phyloP scores from a whole-genome alignment of 164 flowering plant species.

The Piper longum region DNA sequence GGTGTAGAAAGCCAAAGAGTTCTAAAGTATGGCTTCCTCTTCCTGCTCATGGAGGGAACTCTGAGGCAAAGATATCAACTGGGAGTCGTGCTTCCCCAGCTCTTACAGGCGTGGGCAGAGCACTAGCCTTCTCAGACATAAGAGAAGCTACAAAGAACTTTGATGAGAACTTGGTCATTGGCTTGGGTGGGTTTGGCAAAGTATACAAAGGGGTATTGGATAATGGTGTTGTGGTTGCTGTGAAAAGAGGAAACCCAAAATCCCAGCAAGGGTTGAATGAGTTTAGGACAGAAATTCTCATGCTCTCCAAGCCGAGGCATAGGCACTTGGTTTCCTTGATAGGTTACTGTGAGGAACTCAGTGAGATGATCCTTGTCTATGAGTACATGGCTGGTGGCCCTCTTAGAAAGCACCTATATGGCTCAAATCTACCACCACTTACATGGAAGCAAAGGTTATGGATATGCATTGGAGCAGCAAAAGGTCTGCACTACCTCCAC shows the following conservation, averaged over 20 bases:
- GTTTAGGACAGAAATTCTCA: constrained; percentile 39
- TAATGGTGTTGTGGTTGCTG: constrained; percentile 30
- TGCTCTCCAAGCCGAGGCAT: constrained; percentile 39
- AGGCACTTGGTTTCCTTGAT: constrained; percentile 41
- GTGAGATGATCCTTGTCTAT: constrained; percentile 44
- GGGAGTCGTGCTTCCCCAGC: constrained; percentile 22
- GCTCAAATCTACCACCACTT: constrained; percentile 26
- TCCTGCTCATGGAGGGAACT: constrained; percentile 22
- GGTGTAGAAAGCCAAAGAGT: constrained; percentile 14
- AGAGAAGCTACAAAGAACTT: constrained; percentile 36
- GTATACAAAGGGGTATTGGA: constrained; percentile 33
- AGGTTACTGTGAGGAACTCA: constrained; percentile 39
- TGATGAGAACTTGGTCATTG: constrained; percentile 28
- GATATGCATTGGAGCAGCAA: constrained; percentile 47
- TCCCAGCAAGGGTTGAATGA: constrained; percentile 35
- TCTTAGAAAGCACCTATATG: constrained; percentile 33
- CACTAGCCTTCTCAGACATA: constrained; percentile 25
- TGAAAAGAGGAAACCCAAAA: constrained; percentile 35
- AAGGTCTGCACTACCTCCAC: constrained; percentile 47
- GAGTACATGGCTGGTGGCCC: constrained; percentile 46
- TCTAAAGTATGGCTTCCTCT: constrained; percentile 17
- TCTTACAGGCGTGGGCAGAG: constrained; percentile 20
- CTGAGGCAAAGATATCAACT: constrained; percentile 25
- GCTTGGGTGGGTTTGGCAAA: constrained; percentile 42
- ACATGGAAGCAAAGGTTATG: constrained; percentile 40